These are phyloP conservation scores for Carex arenaria DNA, from an alignment of 202 grass and related monocot genomes.

Conservation along the genomic window DNA sequence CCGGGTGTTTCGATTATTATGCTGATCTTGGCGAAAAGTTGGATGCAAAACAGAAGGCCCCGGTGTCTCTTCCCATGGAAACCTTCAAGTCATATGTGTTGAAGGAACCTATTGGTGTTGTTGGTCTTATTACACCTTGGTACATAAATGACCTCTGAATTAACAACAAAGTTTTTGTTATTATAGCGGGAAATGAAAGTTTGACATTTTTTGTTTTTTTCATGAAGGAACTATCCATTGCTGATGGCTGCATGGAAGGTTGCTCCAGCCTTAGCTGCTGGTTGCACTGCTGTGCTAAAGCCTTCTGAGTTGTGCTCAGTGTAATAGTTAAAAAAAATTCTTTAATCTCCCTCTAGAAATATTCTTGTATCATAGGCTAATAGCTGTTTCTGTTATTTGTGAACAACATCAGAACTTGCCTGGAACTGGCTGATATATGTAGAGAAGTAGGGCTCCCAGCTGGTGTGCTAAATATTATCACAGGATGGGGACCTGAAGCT, in stretches of 20 bases:
- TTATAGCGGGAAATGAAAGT: neutral
- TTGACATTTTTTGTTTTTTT: neutral
- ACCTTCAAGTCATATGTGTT: slow-evolving; percentile 78
- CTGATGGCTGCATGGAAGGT: slow-evolving; percentile 99
- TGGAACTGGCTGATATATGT: slow-evolving; percentile 87
- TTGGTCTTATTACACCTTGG: slow-evolving; percentile 95
- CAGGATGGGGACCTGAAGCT: slow-evolving; percentile 74
- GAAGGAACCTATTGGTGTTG: slow-evolving; percentile 91
- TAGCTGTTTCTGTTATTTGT: slow-evolving; percentile 23
- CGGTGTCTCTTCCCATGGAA: slow-evolving; percentile 71
- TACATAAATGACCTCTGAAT: slow-evolving; percentile 24
- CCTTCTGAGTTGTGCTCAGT: slow-evolving; percentile 86
- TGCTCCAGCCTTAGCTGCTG: slow-evolving; percentile 95
- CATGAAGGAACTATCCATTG: slow-evolving; percentile 89
- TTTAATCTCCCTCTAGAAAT: neutral
- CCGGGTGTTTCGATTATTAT: slow-evolving; percentile 92
- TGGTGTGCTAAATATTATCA: slow-evolving; percentile 70
- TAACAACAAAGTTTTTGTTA: neutral
- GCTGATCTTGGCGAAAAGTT: slow-evolving; percentile 76
- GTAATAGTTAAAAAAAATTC: slow-evolving; percentile 46
- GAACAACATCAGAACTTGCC: slow-evolving; percentile 72
- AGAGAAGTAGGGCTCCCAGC: slow-evolving; percentile 85
- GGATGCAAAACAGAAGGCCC: slow-evolving; percentile 81
- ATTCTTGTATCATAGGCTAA: slow-evolving; percentile 1
- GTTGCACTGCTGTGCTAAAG: slow-evolving; percentile 86